These are phyloP conservation scores for Aurinia saxatilis DNA, from an alignment of 345 rosid genomes.

Conservation along the genomic window DNA sequence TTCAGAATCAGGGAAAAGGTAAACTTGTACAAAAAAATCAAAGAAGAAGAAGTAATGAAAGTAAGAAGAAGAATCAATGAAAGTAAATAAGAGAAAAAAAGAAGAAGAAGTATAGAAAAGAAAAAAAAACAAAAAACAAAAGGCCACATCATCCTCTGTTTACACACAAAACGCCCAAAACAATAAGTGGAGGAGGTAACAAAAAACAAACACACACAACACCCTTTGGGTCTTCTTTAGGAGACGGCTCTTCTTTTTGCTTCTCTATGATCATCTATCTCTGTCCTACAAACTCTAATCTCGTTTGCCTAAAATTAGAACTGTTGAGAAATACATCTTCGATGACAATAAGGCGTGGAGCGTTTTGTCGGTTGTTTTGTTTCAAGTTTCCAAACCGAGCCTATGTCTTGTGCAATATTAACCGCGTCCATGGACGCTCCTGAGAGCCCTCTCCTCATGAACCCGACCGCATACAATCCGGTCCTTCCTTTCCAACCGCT, in stretches of 20 bases:
- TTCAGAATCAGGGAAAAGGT: too few relatives aligned
- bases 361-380: slow-evolving; percentile 55
- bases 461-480: slow-evolving; percentile 90
- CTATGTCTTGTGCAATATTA: slow-evolving; percentile 67
- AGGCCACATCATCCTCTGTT: slow-evolving; percentile 55
- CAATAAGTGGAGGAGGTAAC: slow-evolving; percentile 28
- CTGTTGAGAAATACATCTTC: slow-evolving; percentile 76
- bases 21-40: neutral
- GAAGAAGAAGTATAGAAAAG: neutral
- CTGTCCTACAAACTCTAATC: slow-evolving; percentile 22
- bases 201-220: slow-evolving; percentile 19
- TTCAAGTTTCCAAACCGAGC: slow-evolving; percentile 72
- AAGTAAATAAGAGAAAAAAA: too few relatives aligned
- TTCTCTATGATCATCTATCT: neutral
- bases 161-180: slow-evolving; percentile 45
- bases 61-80: too few relatives aligned
- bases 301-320: slow-evolving; percentile 22
- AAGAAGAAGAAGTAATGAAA: too few relatives aligned
- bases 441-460: slow-evolving; percentile 79
- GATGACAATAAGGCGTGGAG: slow-evolving; percentile 37
- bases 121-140: neutral
- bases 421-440: slow-evolving; percentile 80
- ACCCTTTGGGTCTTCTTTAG: slow-evolving; percentile 37
- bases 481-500: slow-evolving; percentile 73
- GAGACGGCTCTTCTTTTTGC: slow-evolving; percentile 47